phyloP scores from a whole-genome alignment of 2,329 filamentous ascomycete species.

The Alternaria brassicicola region DNA sequence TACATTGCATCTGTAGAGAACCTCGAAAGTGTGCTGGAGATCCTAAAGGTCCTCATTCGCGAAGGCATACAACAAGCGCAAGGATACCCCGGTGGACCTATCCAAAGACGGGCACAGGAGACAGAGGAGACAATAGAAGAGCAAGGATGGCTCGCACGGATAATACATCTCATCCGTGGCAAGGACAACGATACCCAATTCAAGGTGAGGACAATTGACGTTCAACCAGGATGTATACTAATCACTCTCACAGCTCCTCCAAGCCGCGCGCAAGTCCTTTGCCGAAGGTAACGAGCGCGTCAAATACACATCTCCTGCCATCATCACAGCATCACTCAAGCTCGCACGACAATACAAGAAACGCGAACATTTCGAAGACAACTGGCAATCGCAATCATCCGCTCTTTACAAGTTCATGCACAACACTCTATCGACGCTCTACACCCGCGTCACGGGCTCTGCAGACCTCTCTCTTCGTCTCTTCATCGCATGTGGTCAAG shows the following conservation, averaged over 20 bases:
- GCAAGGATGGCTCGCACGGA: slow-evolving; percentile 92
- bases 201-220: slow-evolving; percentile 57
- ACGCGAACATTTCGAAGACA: slow-evolving; percentile 83
- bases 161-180: slow-evolving; percentile 84
- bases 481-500: slow-evolving; percentile 90
- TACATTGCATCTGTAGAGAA: slow-evolving; percentile 78
- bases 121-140: slow-evolving; percentile 98
- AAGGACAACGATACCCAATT: slow-evolving; percentile 93
- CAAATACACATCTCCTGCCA: slow-evolving; percentile 90
- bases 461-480: slow-evolving; percentile 88
- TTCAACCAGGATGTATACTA: neutral
- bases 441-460: slow-evolving; percentile 82
- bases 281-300: slow-evolving; percentile 93
- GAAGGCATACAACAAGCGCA: slow-evolving; percentile 83
- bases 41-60: slow-evolving; percentile 89
- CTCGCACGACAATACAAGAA: slow-evolving; percentile 87
- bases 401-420: slow-evolving; percentile 96
- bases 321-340: slow-evolving; percentile 89
- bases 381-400: slow-evolving; percentile 75
- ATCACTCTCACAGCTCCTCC: slow-evolving; percentile 66
- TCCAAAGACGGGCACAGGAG: slow-evolving; percentile 76
- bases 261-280: slow-evolving; percentile 85
- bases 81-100: slow-evolving; percentile 79
- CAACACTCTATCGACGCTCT: slow-evolving; percentile 82
- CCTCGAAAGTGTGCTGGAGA: slow-evolving; percentile 85